Conservation (phyloP, 257 asterid species). For the Leptodermis oblonga region DNA sequence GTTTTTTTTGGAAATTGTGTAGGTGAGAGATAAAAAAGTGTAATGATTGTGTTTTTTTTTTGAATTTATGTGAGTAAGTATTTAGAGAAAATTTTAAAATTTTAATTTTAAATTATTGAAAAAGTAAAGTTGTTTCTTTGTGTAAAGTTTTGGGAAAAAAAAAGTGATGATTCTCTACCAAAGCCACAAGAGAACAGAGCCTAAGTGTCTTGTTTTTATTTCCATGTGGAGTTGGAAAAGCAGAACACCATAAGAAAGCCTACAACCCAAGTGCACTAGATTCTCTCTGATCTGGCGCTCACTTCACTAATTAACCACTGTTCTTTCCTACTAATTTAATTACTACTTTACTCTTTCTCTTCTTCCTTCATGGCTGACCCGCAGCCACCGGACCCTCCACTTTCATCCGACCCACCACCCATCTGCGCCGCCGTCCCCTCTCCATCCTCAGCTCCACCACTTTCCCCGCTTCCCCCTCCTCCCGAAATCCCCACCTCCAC, state of each 20-base stretch:
- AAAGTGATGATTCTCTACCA: too few species aligned
- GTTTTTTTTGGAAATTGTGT: too few species aligned
- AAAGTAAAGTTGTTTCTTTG: too few species aligned
- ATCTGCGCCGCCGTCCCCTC: slow-evolving; percentile 19
- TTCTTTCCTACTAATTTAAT: slow-evolving; percentile 13
- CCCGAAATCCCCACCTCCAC: slow-evolving; percentile 29
- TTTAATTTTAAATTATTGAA: too few species aligned
- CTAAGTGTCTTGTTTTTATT: too few species aligned
- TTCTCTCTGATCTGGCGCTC: background rate
- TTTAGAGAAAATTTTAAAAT: too few species aligned
- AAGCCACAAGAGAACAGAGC: too few species aligned
- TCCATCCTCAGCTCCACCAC: slow-evolving; percentile 20
- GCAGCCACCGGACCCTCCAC: slow-evolving; percentile 50
- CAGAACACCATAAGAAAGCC: background rate
- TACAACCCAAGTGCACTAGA: background rate
- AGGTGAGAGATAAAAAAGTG: too few species aligned
- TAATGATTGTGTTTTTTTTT: too few species aligned
- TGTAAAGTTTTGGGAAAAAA: too few species aligned
- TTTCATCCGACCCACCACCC: slow-evolving; percentile 35
- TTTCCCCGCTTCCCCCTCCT: slow-evolving; percentile 36
- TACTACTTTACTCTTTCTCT: slow-evolving; percentile 15
- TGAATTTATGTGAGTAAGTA: too few species aligned
- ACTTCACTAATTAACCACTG: background rate
- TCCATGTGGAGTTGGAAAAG: background rate
- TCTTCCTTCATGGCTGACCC: slow-evolving; percentile 52